Percentiles rank a stretch among this genome's conserved stretches.
These are phyloP conservation scores for Cladorrhinum sp. DNA, from an alignment of 2,329 filamentous ascomycete genomes.

Conservation along the genomic window DNA sequence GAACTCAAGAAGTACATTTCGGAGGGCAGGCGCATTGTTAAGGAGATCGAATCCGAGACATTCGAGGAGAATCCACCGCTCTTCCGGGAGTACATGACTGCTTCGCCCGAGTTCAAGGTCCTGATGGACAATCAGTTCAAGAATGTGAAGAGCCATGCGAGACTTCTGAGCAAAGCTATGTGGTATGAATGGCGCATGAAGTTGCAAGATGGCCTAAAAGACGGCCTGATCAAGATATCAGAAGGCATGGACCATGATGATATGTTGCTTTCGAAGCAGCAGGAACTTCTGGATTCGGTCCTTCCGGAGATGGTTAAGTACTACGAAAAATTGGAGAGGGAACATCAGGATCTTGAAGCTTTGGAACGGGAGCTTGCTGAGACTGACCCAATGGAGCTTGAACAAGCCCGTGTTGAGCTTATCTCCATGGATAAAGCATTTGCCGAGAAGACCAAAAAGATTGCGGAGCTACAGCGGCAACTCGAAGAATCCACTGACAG, in stretches of 20 bases:
- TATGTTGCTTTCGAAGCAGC: constrained; percentile 61
- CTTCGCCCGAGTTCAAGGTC: constrained; percentile 74
- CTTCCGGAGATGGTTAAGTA: constrained; percentile 64
- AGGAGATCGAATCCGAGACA: constrained; percentile 85
- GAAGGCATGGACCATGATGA: constrained; percentile 76
- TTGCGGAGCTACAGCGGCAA: constrained; percentile 65
- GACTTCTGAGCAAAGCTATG: constrained; percentile 87
- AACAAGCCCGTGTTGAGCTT: constrained; percentile 68
- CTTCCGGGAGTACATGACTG: constrained; percentile 87
- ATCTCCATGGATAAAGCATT: constrained; percentile 64
- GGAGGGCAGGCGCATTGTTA: constrained; percentile 84
- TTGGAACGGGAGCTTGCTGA: constrained; percentile 72
- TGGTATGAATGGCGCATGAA: constrained; percentile 99
- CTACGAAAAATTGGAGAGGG: constrained; percentile 58
- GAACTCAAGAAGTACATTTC: constrained; percentile 97
- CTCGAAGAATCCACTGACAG: constrained; percentile 63
- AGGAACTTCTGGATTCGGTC: constrained; percentile 62
- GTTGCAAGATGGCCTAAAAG: constrained; percentile 74
- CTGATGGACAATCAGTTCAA: constrained; percentile 97
- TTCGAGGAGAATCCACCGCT: constrained; percentile 86
- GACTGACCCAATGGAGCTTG: constrained; percentile 77
- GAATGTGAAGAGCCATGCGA: constrained; percentile 90
- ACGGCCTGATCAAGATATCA: constrained; percentile 71
- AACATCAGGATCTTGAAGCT: constrained; percentile 66
- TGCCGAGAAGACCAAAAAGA: constrained; percentile 62